Evolutionary conservation across 2,329 filamentous ascomycete genomes (phyloP).

Genomic region (Pseudogymnoascus sp.): DNA sequence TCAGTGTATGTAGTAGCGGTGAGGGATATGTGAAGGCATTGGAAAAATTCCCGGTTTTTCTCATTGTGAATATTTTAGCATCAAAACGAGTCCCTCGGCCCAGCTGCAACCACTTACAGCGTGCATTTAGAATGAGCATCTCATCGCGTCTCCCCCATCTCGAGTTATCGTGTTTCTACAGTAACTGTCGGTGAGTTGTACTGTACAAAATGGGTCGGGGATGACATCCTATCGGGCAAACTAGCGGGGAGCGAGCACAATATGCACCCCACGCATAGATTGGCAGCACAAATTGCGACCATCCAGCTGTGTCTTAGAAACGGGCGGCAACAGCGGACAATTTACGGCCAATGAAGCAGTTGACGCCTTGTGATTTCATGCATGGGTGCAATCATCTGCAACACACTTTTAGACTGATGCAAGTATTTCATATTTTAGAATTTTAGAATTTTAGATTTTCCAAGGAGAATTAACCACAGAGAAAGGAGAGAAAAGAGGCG

Average conservation of each 20-base stretch:
- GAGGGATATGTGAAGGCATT: not conserved
- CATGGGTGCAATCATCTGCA: not conserved
- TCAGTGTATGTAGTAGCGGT: not conserved
- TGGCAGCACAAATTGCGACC: not conserved
- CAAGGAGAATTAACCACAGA: not conserved
- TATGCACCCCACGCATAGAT: constrained; percentile 6
- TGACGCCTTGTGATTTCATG: not conserved
- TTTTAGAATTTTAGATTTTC: not conserved
- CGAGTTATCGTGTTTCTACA: not conserved
- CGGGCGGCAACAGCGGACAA: not conserved
- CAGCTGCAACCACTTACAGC: not conserved
- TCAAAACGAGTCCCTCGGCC: not conserved
- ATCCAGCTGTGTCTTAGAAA: not conserved
- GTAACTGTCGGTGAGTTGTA: constrained; percentile 8
- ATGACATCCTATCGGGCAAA: constrained; percentile 3
- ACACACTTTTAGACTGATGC: not conserved
- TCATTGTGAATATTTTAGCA: not conserved
- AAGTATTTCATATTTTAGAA: not conserved
- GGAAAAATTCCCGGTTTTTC: not conserved
- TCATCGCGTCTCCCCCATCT: not conserved
- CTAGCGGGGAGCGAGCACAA: not conserved
- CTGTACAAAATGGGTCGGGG: not conserved
- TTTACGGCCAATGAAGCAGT: not conserved
- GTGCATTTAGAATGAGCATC: not conserved
- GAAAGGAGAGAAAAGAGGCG: not conserved